These are phyloP conservation scores for Kodamaea nitidulidarum DNA, from an alignment of 805 yeast genomes.

Conservation along the genomic window DNA sequence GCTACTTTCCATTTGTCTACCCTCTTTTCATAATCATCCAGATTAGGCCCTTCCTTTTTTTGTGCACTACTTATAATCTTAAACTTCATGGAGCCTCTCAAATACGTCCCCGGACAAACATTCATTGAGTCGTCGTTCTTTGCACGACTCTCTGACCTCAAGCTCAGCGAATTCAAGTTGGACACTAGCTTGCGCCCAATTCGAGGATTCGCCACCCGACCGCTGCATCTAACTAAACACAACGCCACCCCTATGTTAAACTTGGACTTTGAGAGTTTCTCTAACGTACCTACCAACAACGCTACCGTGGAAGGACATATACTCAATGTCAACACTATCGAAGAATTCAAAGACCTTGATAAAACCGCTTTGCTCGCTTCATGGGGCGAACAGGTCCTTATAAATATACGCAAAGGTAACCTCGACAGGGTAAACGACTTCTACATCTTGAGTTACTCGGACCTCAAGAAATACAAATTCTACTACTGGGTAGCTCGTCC, in stretches of 20 bases:
- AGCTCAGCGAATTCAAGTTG: conserved; percentile 69
- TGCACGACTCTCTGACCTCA: conserved; percentile 64
- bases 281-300: not conserved
- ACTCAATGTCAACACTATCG: conserved; percentile 74
- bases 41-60: too few species aligned
- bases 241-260: conserved; percentile 32
- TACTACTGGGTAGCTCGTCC: conserved; percentile 92
- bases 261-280: conserved; percentile 32
- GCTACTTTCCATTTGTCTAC: not conserved
- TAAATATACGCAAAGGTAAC: not conserved
- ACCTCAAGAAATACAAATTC: conserved; percentile 81
- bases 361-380: conserved; percentile 53
- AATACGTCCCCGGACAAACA: conserved; percentile 54
- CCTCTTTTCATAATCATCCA: not conserved
- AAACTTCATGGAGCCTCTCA: not conserved
- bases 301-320: conserved; percentile 21
- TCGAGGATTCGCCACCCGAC: conserved; percentile 40
- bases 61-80: too few species aligned
- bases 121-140: conserved; percentile 87
- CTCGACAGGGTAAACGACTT: conserved; percentile 25
- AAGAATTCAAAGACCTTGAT: conserved; percentile 70
- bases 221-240: conserved; percentile 31
- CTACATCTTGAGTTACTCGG: conserved; percentile 64
- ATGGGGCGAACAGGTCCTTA: conserved; percentile 29
- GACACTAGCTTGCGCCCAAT: conserved; percentile 45